A percentile compares a stretch with the other conserved stretches of the same genome.
Conservation (phyloP, 2,329 filamentous ascomycete genomes). For the Scleromitrula shiraiana region DNA sequence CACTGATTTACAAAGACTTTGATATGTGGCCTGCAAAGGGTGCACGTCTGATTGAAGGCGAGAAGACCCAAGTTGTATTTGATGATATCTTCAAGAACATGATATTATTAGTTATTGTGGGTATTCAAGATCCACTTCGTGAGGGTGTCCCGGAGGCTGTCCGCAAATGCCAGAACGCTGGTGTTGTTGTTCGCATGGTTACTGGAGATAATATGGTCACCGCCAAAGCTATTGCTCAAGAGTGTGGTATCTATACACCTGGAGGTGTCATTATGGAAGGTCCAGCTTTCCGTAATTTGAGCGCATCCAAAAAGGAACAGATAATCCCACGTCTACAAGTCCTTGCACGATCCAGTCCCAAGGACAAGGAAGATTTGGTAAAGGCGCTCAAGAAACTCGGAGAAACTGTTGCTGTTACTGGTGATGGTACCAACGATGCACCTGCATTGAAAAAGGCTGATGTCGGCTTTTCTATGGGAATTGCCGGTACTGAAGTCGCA, state of each 20-base stretch:
- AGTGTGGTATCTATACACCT: slow-evolving; percentile 53
- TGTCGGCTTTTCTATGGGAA: slow-evolving; percentile 61
- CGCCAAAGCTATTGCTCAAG: slow-evolving; percentile 62
- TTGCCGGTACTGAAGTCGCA: slow-evolving; percentile 56
- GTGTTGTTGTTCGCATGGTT: slow-evolving; percentile 67
- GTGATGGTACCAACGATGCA: slow-evolving; percentile 60
- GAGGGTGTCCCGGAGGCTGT: slow-evolving; percentile 62
- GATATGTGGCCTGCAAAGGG: slow-evolving; percentile 56
- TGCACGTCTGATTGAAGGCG: slow-evolving; percentile 49
- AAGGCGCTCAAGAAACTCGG: slow-evolving; percentile 56
- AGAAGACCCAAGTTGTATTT: slow-evolving; percentile 54
- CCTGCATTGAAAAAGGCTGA: slow-evolving; percentile 58
- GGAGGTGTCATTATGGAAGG: slow-evolving; percentile 62
- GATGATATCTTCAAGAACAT: slow-evolving; percentile 63
- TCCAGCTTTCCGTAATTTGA: slow-evolving; percentile 55
- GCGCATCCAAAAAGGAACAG: slow-evolving; percentile 49
- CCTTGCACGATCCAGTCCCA: slow-evolving; percentile 59
- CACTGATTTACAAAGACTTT: slow-evolving; percentile 66
- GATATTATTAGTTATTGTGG: slow-evolving; percentile 64
- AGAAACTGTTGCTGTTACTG: slow-evolving; percentile 58
- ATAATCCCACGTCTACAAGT: slow-evolving; percentile 57
- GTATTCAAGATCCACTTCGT: slow-evolving; percentile 67
- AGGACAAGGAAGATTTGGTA: slow-evolving; percentile 61
- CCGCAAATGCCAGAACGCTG: slow-evolving; percentile 56
- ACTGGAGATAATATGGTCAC: slow-evolving; percentile 67